Evolutionary conservation across 495 filamentous ascomycete species (phyloP).

Genomic region (Clohesyomyces aquaticus): DNA sequence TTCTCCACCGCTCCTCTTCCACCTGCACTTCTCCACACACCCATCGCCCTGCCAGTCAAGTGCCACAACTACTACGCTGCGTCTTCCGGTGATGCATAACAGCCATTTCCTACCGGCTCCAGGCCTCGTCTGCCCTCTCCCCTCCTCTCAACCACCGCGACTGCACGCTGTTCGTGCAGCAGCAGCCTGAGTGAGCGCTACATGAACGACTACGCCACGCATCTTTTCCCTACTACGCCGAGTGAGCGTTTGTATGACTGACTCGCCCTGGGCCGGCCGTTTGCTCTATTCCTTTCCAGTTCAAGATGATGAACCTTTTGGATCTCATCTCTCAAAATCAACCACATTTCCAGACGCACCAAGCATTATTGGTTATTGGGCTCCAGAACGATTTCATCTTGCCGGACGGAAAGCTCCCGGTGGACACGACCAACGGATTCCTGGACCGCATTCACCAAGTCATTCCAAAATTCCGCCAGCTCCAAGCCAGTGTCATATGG

Average conservation of each 20-base stretch:
- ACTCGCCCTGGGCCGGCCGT: constrained; percentile 2
- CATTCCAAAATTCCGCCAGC: constrained; percentile 71
- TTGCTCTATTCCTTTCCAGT: neutral
- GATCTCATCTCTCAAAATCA: constrained; percentile 47
- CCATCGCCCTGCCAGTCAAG: constrained; percentile 26
- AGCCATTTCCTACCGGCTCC: constrained; percentile 12
- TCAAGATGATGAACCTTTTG: constrained; percentile 44
- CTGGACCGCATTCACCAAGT: constrained; percentile 68
- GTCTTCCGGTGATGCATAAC: constrained; percentile 23
- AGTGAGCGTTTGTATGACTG: constrained; percentile 31
- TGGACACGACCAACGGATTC: constrained; percentile 66
- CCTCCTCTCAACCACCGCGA: constrained; percentile 10
- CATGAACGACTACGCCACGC: neutral
- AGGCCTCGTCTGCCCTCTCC: constrained; percentile 13
- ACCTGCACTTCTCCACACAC: neutral
- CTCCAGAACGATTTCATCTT: constrained; percentile 91
- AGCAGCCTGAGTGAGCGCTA: neutral
- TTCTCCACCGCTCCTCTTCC: constrained; percentile 2
- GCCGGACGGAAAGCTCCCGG: constrained; percentile 67
- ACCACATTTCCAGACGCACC: constrained; percentile 68
- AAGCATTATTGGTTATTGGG: constrained; percentile 83
- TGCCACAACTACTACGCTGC: constrained; percentile 27
- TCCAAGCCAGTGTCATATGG: constrained; percentile 81
- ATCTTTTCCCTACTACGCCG: constrained; percentile 1
- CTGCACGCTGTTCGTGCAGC: neutral